A percentile compares a stretch with the other conserved stretches of the same genome.
phyloP scores from a whole-genome alignment of 148 eudicot species.

The Tetragonia tetragonoides region DNA sequence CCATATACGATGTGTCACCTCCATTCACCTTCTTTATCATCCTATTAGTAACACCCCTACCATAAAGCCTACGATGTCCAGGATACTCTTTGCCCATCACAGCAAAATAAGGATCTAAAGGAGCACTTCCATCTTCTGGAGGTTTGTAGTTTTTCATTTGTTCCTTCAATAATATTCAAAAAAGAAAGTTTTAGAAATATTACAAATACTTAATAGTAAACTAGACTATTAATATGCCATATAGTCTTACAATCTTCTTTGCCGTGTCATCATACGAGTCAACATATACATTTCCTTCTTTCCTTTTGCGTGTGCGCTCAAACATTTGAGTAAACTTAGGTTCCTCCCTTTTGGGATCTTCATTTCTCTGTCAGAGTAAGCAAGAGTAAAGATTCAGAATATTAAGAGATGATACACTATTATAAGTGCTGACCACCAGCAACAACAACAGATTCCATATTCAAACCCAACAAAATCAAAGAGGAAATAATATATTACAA shows the following conservation, averaged over 20 bases:
- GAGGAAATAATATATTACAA: neutral
- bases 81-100: slow-evolving; percentile 11
- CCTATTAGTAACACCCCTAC: slow-evolving; percentile 16
- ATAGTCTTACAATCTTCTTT: slow-evolving; percentile 7
- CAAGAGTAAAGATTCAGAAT: no score
- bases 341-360: slow-evolving; percentile 2
- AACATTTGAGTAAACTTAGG: slow-evolving; percentile 1
- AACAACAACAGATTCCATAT: no score
- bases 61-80: slow-evolving; percentile 6
- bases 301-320: slow-evolving; percentile 8
- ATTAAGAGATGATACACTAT: no score
- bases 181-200: no score
- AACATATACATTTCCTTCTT: neutral
- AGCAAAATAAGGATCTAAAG: neutral
- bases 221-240: neutral
- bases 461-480: no score
- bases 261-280: slow-evolving; percentile 3
- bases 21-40: neutral
- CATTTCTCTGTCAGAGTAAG: neutral
- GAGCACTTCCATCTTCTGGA: neutral
- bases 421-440: no score
- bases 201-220: neutral
- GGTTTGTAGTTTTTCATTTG: neutral
- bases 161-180: no score
- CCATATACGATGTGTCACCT: neutral